phyloP scores from a whole-genome alignment of 2,329 filamentous ascomycete genomes.

The Penicillium rolfsii region DNA sequence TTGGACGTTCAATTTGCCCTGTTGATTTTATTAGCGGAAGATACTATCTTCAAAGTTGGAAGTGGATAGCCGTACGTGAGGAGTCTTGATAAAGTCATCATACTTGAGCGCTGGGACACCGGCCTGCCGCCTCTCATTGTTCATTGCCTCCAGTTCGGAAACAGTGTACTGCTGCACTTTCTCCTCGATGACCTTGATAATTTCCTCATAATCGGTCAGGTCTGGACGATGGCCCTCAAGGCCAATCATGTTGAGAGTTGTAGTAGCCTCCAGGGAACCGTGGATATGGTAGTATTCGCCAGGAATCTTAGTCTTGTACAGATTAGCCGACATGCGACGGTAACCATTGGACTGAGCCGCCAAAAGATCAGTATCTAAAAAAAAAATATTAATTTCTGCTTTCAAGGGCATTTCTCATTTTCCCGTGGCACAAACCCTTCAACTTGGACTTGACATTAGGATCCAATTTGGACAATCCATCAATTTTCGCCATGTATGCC shows the following conservation, averaged over 20 bases:
- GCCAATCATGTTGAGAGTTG: slow-evolving; percentile 70
- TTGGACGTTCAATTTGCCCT: slow-evolving; percentile 41
- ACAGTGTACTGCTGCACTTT: slow-evolving; percentile 59
- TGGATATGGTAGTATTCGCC: slow-evolving; percentile 76
- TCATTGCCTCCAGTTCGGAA: slow-evolving; percentile 62
- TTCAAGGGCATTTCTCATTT: no score
- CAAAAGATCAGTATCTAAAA: slow-evolving; percentile 70
- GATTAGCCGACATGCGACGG: slow-evolving; percentile 71
- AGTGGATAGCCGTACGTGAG: slow-evolving; percentile 49
- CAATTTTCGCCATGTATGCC: slow-evolving; percentile 48
- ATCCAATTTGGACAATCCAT: slow-evolving; percentile 44
- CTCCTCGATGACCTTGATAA: slow-evolving; percentile 62
- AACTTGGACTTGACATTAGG: slow-evolving; percentile 43
- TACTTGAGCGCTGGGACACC: slow-evolving; percentile 64
- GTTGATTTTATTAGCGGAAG: slow-evolving; percentile 4
- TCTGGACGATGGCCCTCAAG: slow-evolving; percentile 64
- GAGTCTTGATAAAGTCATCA: slow-evolving; percentile 61
- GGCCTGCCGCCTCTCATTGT: slow-evolving; percentile 60
- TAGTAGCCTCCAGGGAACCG: slow-evolving; percentile 72
- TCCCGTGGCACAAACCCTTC: slow-evolving; percentile 33
- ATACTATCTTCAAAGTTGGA: not conserved
- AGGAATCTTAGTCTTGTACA: slow-evolving; percentile 68
- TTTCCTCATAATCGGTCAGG: slow-evolving; percentile 62
- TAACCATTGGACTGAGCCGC: slow-evolving; percentile 72
- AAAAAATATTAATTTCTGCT: no score